Percentiles rank a stretch among this genome's conserved stretches.
Conservation (phyloP, 768 basidiomycete species). For the Porphyrellus cyaneotinctus region DNA sequence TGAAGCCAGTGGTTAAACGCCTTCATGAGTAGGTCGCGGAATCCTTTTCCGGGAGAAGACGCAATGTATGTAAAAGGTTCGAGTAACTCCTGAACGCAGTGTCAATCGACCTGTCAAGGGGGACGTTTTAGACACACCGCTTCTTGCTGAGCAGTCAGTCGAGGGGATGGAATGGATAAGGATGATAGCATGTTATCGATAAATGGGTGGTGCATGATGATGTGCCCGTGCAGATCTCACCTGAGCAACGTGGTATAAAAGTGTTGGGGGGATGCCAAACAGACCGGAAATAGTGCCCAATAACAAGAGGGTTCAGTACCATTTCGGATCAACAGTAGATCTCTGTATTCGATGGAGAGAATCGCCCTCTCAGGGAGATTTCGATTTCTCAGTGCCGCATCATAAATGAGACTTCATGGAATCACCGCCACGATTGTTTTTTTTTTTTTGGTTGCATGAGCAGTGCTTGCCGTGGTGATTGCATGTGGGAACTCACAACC, state of each 20-base stretch:
- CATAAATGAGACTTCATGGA: slow-evolving; percentile 7
- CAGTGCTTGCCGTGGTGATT: background rate
- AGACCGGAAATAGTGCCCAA: slow-evolving; percentile 6
- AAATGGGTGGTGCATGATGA: slow-evolving; percentile 24
- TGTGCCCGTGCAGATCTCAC: background rate
- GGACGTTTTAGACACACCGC: slow-evolving; percentile 13
- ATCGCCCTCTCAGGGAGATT: background rate
- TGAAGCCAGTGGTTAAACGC: slow-evolving; percentile 91
- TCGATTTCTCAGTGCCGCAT: slow-evolving; percentile 5
- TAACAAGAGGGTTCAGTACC: background rate
- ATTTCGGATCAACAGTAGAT: slow-evolving; percentile 5
- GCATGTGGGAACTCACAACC: background rate
- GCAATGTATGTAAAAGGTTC: slow-evolving; percentile 89
- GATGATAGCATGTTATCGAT: slow-evolving; percentile 39
- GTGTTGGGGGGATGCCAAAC: background rate
- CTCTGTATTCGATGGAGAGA: slow-evolving; percentile 1
- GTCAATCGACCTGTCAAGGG: background rate
- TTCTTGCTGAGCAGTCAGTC: slow-evolving; percentile 21
- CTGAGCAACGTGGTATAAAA: slow-evolving; percentile 12
- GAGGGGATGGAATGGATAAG: slow-evolving; percentile 27
- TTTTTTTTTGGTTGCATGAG: background rate
- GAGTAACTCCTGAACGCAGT: slow-evolving; percentile 45
- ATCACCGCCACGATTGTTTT: slow-evolving; percentile 8
- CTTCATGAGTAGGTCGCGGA: slow-evolving; percentile 79
- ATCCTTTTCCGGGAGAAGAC: slow-evolving; percentile 86